Evolutionary conservation across 345 rosid genomes (phyloP), one percentile per base, ranked within the genome.

Genomic region (Anastatica hierochuntica): DNA sequence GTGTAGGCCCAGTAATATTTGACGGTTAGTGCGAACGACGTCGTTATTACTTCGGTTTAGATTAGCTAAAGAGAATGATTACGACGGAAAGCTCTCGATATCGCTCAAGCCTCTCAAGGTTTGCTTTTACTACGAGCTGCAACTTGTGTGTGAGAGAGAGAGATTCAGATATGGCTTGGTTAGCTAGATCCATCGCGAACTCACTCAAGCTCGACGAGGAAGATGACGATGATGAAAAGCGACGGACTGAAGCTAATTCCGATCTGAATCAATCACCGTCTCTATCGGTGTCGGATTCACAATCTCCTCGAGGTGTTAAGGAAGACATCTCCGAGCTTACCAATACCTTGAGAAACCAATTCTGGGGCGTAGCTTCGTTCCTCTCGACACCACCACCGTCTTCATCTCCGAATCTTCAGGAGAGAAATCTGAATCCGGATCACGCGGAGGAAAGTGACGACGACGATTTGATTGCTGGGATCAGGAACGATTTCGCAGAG

Each of bases 331-430:
- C 84, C 6, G 96, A 90, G 36, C 79, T 87, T 15, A 81, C 54
- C 16, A 80, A 84, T 57, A 69, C 94, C 72, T 69, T 90, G 34
- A 72, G 82, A 13, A 79, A 80, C 13, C 96, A 84, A 67, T 53
- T 90, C 10, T 84, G 95, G 94, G 98, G 94, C 1, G 95, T 87
- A 11, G 95, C 98, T 33, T 77, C 90, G 15, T 83, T 90, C 63
- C 85, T 90, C 17, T 90, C 86, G 6, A n/a, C n/a, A n/a, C 95
- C 84, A 27, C 84, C 85, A 31, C 53, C 56, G 34, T 12, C 47
- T 49, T 36, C 45, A 29, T 29, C 56, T 24, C 27, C 27, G 31
- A 68, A 51, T 52, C 4, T 0, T 36, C 8, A 33, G 16, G 44
- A 37, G 50, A 20, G 19, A 12, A 43, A 6, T 12, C 47, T 7